Evolutionary conservation across 2,329 filamentous ascomycete genomes (phyloP), one percentile per base, ranked within the genome.

Genomic region (Monilinia vaccinii-corymbosi): DNA sequence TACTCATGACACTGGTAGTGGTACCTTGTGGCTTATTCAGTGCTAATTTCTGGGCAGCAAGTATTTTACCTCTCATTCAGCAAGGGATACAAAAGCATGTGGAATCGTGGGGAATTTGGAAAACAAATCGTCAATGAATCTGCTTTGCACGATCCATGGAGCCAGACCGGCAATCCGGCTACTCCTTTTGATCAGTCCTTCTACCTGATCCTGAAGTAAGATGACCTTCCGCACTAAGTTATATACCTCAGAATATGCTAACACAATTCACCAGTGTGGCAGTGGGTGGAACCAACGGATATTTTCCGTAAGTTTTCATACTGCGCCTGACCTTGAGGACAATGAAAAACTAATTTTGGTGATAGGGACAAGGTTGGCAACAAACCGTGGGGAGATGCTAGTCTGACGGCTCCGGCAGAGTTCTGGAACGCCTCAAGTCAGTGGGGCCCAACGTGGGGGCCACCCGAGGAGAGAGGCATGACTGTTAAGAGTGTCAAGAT

Each of bases 171-270:
- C 7, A 45, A 36, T 14, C 40, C 48, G 44, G 79, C 76, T 61
- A 76, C 79, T 3, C 79, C 79, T 0, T 81, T 81, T 66, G 79
- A 81, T 66, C 75, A 80, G 65, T 66, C 71, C 0, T 81, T 81
- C 64, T 80, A 78, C 63, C 71, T 81, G 18, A 76, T 81, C 40
- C 67, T 81, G 31, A 79, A 79, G 51, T 55, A 44, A 55, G 51
- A 23, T 23, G 9, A 23, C 28, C 28, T 45, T 16, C 13, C 23
- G 18, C 8, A 34, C 44, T 3, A 44, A 44, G 13, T 23, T 1
- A 23, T 16, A 23, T 11, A 7, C 3, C 14, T 21, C 13, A 18
- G 8, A 23, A 5, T 44, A 28, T 53, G 13, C 36, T 53, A 31
- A 53, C 13, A 53, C 18, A n/a, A 32, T 16, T 14, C 16, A 25